A percentile compares a stretch with the other conserved stretches of the same genome.
phyloP scores from a whole-genome alignment of 129 eudicot species.

The Artemisia annua region DNA sequence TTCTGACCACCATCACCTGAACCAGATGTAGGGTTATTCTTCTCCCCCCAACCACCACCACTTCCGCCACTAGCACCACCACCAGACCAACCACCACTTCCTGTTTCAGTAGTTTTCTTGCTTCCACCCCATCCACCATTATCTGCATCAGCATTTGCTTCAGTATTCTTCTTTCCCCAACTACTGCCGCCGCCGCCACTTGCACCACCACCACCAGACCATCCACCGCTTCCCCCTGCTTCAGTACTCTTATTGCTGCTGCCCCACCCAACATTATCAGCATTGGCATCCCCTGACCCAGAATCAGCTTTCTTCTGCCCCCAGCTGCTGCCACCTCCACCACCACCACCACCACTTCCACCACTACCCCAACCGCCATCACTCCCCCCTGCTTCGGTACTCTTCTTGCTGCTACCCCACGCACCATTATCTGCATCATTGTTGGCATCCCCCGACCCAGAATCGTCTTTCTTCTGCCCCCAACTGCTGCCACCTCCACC shows the following conservation, averaged over 20 bases:
- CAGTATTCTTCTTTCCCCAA: slow-evolving; percentile 37
- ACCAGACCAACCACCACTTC: slow-evolving; percentile 7
- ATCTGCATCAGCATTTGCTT: slow-evolving; percentile 39
- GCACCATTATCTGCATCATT: slow-evolving; percentile 33
- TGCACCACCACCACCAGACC: slow-evolving; percentile 31
- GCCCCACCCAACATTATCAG: slow-evolving; percentile 39
- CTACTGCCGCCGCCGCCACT: slow-evolving; percentile 5
- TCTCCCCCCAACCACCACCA: slow-evolving; percentile 32
- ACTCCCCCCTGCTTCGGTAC: slow-evolving; percentile 19
- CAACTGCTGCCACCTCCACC: slow-evolving; percentile 33
- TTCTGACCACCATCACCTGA: slow-evolving; percentile 20
- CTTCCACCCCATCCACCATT: slow-evolving; percentile 30
- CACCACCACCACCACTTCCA: slow-evolving; percentile 1
- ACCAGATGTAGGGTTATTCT: slow-evolving; percentile 38
- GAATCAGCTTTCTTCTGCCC: slow-evolving; percentile 8
- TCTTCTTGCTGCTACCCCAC: slow-evolving; percentile 43
- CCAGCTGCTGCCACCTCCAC: slow-evolving; percentile 20
- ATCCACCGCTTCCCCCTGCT: slow-evolving; percentile 25
- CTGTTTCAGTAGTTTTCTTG: slow-evolving; percentile 12
- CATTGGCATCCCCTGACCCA: slow-evolving; percentile 16
- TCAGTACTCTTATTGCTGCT: slow-evolving; percentile 31
- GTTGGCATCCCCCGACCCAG: slow-evolving; percentile 20
- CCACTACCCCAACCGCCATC: slow-evolving; percentile 1
- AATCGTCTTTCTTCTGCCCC: neutral
- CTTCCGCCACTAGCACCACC: slow-evolving; percentile 21